Base-by-base conservation (phyloP, 1,284 basidiomycete genomes). In the Ceratobasidium papillatum region DNA sequence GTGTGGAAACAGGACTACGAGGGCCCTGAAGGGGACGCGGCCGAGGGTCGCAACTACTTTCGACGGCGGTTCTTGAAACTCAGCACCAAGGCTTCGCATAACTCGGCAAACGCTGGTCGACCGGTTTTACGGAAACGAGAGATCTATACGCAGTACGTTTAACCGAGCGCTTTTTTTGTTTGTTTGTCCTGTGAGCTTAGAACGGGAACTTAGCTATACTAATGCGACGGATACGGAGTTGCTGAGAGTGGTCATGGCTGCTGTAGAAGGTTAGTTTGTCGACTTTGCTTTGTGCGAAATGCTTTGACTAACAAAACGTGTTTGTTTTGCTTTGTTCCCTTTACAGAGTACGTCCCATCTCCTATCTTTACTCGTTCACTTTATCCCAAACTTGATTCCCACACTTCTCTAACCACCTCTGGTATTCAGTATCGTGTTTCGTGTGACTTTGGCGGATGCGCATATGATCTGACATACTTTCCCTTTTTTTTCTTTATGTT, bases 161-260 rank as follows among this genome's bases (percentile, higher is more conserved):
- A 36, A 45, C 45, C 22, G 17, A 38, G n/a, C 36, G 32, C 74
- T 62, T 34, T 47, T 25, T 30, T 61, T 58, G 62, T 30, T 52
- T 45, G 56, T 41, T 14, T 22, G 45, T 41, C 61, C 61, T 19
- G 54, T 17, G 72, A 41, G 17, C 38, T 69, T 54, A 41, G 49
- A 54, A 52, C 75, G 51, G 75, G n/a, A 25, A 11, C 45, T 47
- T 79, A 96, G 94, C 82, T 91, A 92, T 76, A 98, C 96, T 45
- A 97, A 93, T 47, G 96, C 96, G 22, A 96, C 96, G 56, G 95
- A 98, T 84, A 96, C 94, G 0, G 92, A 88, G n/a, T 87, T 96
- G 85, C 84, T 98, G 75, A 86, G 93, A 79, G 94, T 96, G 36
- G 94, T 98, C 47, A 97, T 98, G 95, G 92, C 92, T 76, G 94